A percentile compares a stretch with the other conserved stretches of the same genome.
phyloP scores from a whole-genome alignment of 2,329 filamentous ascomycete genomes.

The Parafenestella ontariensis region DNA sequence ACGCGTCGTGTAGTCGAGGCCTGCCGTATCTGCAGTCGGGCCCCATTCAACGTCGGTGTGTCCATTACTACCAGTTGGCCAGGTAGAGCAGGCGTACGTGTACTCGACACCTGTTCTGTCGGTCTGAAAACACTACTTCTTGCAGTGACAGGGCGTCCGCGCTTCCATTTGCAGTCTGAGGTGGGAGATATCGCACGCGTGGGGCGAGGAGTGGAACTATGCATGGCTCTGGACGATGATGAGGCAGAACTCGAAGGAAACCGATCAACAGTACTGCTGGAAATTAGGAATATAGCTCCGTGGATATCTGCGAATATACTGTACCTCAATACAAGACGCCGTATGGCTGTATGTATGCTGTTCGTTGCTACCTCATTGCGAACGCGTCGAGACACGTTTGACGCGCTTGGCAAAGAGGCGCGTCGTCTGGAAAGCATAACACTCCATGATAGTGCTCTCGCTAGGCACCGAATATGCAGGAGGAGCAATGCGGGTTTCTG shows the following conservation, averaged over 20 bases:
- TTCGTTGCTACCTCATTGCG: constrained; percentile 18
- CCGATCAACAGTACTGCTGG: background rate
- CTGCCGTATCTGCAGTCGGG: background rate
- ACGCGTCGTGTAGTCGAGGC: constrained; percentile 6
- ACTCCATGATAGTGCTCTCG: constrained; percentile 45
- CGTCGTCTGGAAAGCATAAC: constrained; percentile 42
- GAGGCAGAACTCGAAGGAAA: background rate
- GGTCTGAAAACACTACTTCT: constrained; percentile 6
- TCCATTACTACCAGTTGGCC: background rate
- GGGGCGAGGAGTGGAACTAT: constrained; percentile 9
- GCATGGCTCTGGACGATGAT: constrained; percentile 3
- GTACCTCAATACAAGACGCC: background rate
- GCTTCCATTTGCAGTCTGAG: constrained; percentile 25
- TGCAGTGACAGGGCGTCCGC: constrained; percentile 23
- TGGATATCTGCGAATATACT: background rate
- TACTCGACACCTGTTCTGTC: background rate
- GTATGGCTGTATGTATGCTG: constrained; percentile 1
- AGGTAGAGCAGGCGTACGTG: background rate
- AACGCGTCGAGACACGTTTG: constrained; percentile 20
- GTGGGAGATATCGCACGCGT: constrained; percentile 3
- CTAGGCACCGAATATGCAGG: constrained; percentile 36
- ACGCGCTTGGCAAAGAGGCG: constrained; percentile 36
- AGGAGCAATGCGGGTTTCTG: constrained; percentile 7
- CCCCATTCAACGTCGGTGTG: background rate
- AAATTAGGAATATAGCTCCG: background rate